phyloP scores from a whole-genome alignment of 495 filamentous ascomycete genomes.

The Talaromyces wortmannii region DNA sequence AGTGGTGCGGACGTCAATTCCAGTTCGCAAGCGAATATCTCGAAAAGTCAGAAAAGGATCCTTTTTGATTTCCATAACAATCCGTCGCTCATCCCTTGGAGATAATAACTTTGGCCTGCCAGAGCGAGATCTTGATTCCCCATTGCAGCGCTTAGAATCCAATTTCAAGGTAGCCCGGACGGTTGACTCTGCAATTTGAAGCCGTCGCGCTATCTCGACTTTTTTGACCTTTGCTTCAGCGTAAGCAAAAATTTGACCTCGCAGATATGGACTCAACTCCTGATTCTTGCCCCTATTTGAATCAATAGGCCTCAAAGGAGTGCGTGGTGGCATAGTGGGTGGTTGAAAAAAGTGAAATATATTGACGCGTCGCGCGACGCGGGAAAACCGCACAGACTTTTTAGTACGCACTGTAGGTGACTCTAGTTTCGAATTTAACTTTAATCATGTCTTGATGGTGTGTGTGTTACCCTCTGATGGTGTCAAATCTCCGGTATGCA shows the following conservation, averaged over 20 bases:
- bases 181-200: neutral
- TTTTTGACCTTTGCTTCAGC: neutral
- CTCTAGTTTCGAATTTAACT: too few species aligned
- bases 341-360: too few species aligned
- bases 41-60: neutral
- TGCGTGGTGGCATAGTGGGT: too few species aligned
- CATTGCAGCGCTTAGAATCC: neutral
- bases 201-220: neutral
- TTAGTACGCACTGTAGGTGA: too few species aligned
- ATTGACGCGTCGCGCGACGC: too few species aligned
- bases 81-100: neutral
- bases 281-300: neutral
- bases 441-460: too few species aligned
- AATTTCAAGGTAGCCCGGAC: neutral
- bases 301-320: neutral
- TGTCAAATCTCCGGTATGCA: neutral
- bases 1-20: neutral
- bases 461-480: too few species aligned
- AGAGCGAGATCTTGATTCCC: neutral
- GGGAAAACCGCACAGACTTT: too few species aligned
- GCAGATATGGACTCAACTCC: neutral
- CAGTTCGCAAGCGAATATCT: neutral
- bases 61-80: neutral
- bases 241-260: neutral
- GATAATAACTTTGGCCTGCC: neutral